Evolutionary conservation across 805 yeast genomes (phyloP), one percentile per base, ranked within the genome.

Genomic region (Metschnikowia kofuensis): DNA sequence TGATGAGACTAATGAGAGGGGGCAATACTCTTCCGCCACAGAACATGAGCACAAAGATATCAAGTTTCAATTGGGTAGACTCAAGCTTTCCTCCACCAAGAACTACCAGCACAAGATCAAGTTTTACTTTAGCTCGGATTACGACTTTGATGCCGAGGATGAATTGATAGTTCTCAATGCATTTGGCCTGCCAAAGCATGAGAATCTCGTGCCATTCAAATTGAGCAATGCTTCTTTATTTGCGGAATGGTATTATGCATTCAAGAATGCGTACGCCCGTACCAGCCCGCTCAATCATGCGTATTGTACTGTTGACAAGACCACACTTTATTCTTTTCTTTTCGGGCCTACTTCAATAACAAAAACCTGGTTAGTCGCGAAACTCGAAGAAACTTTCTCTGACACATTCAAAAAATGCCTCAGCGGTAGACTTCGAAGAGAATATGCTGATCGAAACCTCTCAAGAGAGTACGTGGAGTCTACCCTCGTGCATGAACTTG

Each of bases 231-330:
- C 39, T 26, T 30, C 47, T 8, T 34, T 26, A 14, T 44, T 44
- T 27, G 47, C 47, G 6, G 47, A 44, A 27, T 38, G 47, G 47
- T 38, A 44, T 21, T 30, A 32, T 15, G 14, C 32, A 34, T 44
- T 44, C 42, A 44, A 44, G 27, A 31, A 21, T 7, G 36, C 42
- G 8, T 44, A 32, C 16, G 31, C 47, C 10, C n/a, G 38, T 16
- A 44, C 47, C 14, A 31, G 47, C 15, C 47, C 42, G 14, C 31
- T 44, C 14, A 44, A 44, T 27, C 42, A 44, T 15, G 42, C 47
- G 12, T 44, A 44, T 32, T 44, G 47, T 27, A 26, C 42, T 26
- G 42, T 34, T 8, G 38, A 38, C n/a, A 44, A 38, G 11, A n/a
- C 12, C 28, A 38, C 38, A 9, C 38, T 44, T 27, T 14, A 8